Percentiles rank a stretch among this genome's conserved stretches.
Conservation (phyloP, 192 early-diverging fungal genomes). For the Chytriomyces confervae region DNA sequence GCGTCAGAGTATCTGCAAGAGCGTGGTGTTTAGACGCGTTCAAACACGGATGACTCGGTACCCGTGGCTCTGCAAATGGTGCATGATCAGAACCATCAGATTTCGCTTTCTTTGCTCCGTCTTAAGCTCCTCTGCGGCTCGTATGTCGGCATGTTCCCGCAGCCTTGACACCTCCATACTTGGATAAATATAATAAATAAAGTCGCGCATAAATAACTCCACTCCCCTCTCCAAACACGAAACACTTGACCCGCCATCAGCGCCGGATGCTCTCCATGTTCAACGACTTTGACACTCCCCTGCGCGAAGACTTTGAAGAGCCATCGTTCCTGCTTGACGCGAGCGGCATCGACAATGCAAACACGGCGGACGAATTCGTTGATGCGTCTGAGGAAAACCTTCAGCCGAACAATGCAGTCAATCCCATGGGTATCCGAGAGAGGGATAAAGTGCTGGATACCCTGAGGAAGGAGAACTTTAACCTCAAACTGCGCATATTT, state of each 20-base stretch:
- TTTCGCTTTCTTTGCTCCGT: slow-evolving; percentile 47
- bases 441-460: slow-evolving; percentile 30
- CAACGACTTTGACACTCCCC: not conserved
- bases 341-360: not conserved
- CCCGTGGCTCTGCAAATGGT: slow-evolving; percentile 52
- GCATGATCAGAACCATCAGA: slow-evolving; percentile 53
- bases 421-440: slow-evolving; percentile 2
- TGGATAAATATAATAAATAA: not conserved
- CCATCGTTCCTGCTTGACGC: not conserved
- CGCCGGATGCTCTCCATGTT: not conserved
- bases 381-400: not conserved
- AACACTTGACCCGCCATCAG: not conserved
- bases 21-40: not conserved
- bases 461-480: slow-evolving; percentile 48
- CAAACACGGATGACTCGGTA: slow-evolving; percentile 20
- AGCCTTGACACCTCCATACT: slow-evolving; percentile 22
- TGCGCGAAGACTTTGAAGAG: slow-evolving; percentile 14
- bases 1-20: slow-evolving; percentile 48
- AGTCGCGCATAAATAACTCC: not conserved
- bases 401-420: not conserved
- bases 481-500: slow-evolving; percentile 44
- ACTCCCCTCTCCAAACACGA: not conserved
- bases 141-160: slow-evolving; percentile 10
- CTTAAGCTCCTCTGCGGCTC: slow-evolving; percentile 44
- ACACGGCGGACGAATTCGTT: not conserved